Conservation (phyloP, 2,329 filamentous ascomycete species). For the Gliomastix tumulicola region DNA sequence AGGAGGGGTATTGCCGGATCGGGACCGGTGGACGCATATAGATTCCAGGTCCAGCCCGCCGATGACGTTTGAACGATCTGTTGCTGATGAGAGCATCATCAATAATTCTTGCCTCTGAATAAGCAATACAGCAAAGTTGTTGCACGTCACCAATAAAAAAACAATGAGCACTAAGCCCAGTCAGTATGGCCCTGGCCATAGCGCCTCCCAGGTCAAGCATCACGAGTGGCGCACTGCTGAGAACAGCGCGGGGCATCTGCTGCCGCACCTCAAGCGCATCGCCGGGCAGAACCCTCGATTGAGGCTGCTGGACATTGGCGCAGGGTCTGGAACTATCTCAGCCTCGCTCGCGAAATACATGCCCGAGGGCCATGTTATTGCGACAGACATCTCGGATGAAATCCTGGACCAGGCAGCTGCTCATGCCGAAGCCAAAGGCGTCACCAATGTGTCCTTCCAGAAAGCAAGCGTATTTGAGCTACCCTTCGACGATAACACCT, state of each 20-base stretch:
- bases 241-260: slow-evolving; percentile 32
- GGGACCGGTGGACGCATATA: too few relatives aligned
- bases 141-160: too few relatives aligned
- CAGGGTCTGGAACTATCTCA: slow-evolving; percentile 42
- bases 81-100: too few relatives aligned
- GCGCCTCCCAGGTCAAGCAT: slow-evolving; percentile 15
- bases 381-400: slow-evolving; percentile 20
- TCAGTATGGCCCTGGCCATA: slow-evolving; percentile 19
- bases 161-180: too few relatives aligned
- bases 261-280: slow-evolving; percentile 25
- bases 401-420: slow-evolving; percentile 17
- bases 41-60: too few relatives aligned
- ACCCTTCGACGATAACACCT: slow-evolving; percentile 26
- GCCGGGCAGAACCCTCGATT: slow-evolving; percentile 18
- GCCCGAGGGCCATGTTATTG: slow-evolving; percentile 25
- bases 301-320: slow-evolving; percentile 38
- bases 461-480: slow-evolving; percentile 21
- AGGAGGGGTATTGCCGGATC: too few relatives aligned
- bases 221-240: slow-evolving; percentile 33
- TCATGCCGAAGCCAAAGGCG: slow-evolving; percentile 11
- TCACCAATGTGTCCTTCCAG: slow-evolving; percentile 17
- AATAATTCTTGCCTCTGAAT: too few relatives aligned
- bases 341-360: slow-evolving; percentile 30
- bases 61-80: too few relatives aligned
- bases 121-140: too few relatives aligned